These are phyloP conservation scores for Tetratostichococcus sp. DNA, from an alignment of 139 green algal genomes.

Conservation along the genomic window DNA sequence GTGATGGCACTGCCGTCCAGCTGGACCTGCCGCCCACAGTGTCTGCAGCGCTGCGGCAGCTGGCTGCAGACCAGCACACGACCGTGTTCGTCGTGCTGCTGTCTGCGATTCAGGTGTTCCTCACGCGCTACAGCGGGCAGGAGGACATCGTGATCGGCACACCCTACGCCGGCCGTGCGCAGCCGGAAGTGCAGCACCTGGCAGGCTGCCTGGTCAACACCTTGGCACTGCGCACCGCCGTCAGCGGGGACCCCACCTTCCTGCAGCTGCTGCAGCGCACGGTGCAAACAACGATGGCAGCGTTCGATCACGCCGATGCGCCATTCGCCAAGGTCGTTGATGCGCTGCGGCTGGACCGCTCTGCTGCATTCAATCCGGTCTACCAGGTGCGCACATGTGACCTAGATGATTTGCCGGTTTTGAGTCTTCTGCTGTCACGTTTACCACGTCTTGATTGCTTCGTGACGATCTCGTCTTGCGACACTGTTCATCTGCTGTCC, in stretches of 20 bases:
- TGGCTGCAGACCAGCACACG: too few relatives aligned
- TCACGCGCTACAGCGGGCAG: background rate
- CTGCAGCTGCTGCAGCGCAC: background rate
- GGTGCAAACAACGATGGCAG: background rate
- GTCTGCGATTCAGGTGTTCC: background rate
- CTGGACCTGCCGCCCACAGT: too few relatives aligned
- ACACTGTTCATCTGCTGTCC: too few relatives aligned
- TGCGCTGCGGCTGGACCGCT: background rate
- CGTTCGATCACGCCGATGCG: background rate
- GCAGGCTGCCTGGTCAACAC: constrained; percentile 20
- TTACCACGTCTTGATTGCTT: too few relatives aligned
- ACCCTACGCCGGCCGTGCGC: background rate
- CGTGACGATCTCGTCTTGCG: too few relatives aligned
- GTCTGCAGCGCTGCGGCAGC: too few relatives aligned
- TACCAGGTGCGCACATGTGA: constrained; percentile 13
- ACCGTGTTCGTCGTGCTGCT: background rate
- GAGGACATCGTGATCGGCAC: constrained; percentile 1
- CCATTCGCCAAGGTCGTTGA: constrained; percentile 13
- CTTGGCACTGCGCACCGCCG: background rate
- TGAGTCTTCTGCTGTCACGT: too few relatives aligned
- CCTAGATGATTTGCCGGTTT: too few relatives aligned
- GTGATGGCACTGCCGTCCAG: too few relatives aligned
- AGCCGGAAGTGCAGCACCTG: background rate
- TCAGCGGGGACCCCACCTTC: constrained; percentile 3
- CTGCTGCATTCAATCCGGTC: constrained; percentile 1